Percentiles rank a stretch among this genome's conserved stretches.
These are phyloP conservation scores for Aspergillus sergii DNA, from an alignment of 2,329 filamentous ascomycete species.

Conservation along the genomic window DNA sequence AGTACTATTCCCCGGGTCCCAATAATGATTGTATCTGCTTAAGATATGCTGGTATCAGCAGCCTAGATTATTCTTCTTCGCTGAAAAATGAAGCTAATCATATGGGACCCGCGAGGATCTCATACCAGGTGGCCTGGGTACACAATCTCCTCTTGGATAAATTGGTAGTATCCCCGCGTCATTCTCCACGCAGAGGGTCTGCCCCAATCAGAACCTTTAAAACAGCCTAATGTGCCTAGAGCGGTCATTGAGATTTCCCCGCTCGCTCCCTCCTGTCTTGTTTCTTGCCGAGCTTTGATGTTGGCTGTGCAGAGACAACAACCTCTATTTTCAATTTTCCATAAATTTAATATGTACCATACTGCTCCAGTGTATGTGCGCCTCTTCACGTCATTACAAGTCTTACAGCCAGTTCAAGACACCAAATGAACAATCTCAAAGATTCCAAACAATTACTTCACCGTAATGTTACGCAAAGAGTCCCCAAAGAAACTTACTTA, in stretches of 20 bases:
- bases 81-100: accelerated
- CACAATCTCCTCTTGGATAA: not conserved
- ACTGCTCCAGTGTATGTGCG: too few species aligned
- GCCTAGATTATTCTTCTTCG: too few species aligned
- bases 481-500: not conserved
- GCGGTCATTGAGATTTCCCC: not conserved
- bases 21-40: not conserved
- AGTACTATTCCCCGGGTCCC: not conserved
- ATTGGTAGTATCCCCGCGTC: not conserved
- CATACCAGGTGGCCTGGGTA: not conserved
- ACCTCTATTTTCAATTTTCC: too few species aligned
- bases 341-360: too few species aligned
- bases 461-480: not conserved
- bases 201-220: not conserved
- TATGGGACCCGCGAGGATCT: not conserved
- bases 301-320: too few species aligned
- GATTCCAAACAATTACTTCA: too few species aligned
- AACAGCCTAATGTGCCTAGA: not conserved
- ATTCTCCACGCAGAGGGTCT: not conserved
- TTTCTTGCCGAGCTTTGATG: too few species aligned
- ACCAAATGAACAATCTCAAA: too few species aligned
- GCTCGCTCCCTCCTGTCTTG: too few species aligned
- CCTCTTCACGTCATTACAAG: too few species aligned
- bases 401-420: too few species aligned
- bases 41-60: too few species aligned